phyloP scores from a whole-genome alignment of 2,329 filamentous ascomycete species.

The Colletotrichum sp. region DNA sequence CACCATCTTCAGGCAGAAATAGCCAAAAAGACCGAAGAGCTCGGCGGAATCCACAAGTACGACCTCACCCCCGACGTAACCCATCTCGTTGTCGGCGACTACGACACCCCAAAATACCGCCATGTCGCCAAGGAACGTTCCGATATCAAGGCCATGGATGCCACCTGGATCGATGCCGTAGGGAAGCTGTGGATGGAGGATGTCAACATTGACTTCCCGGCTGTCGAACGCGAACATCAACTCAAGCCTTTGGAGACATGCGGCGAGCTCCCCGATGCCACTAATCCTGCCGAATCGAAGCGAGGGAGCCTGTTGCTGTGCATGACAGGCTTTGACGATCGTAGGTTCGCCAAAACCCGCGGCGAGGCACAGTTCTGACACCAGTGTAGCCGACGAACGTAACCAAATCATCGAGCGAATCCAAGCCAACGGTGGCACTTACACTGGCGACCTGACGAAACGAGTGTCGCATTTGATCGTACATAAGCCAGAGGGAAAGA shows the following conservation, averaged over 20 bases:
- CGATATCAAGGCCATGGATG: slow-evolving; percentile 82
- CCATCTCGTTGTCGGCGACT: slow-evolving; percentile 89
- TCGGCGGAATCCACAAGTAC: slow-evolving; percentile 87
- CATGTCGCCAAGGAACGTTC: slow-evolving; percentile 90
- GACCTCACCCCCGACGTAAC: slow-evolving; percentile 97
- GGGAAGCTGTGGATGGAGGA: slow-evolving; percentile 82
- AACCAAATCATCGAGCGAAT: slow-evolving; percentile 73
- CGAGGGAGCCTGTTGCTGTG: slow-evolving; percentile 55
- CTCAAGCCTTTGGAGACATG: slow-evolving; percentile 67
- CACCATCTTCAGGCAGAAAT: slow-evolving; percentile 53
- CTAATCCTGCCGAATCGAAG: slow-evolving; percentile 36
- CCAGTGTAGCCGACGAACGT: slow-evolving; percentile 63
- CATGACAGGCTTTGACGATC: slow-evolving; percentile 63
- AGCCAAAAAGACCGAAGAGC: slow-evolving; percentile 70
- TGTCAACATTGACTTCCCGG: slow-evolving; percentile 72
- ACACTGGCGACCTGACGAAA: slow-evolving; percentile 87
- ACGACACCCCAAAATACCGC: slow-evolving; percentile 91
- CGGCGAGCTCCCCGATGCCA: slow-evolving; percentile 33
- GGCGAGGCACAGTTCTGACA: background rate
- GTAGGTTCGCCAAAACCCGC: slow-evolving; percentile 28
- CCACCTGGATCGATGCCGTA: slow-evolving; percentile 85
- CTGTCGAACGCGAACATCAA: slow-evolving; percentile 70
- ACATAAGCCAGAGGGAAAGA: slow-evolving; percentile 79
- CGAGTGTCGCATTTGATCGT: slow-evolving; percentile 88
- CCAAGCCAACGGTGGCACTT: slow-evolving; percentile 75